phyloP scores from a whole-genome alignment of 2,329 filamentous ascomycete species.

The Penicillium sp. region DNA sequence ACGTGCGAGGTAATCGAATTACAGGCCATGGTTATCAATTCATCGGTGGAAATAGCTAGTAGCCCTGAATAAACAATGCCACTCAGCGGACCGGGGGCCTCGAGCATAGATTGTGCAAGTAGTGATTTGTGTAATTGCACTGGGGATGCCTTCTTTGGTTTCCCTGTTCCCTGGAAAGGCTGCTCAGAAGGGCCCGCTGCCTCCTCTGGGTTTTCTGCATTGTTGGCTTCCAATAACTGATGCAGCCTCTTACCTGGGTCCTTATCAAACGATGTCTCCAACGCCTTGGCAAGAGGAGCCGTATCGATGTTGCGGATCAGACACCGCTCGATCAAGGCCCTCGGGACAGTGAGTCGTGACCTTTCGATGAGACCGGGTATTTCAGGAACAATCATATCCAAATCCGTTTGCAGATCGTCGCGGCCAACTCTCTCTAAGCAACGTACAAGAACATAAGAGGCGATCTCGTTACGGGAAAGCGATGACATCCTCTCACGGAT shows the following conservation, averaged over 20 bases:
- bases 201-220: constrained; percentile 47
- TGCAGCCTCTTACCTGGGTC: constrained; percentile 50
- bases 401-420: constrained; percentile 73
- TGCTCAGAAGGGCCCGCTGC: constrained; percentile 24
- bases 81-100: constrained; percentile 64
- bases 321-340: constrained; percentile 78
- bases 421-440: constrained; percentile 80
- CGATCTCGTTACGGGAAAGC: constrained; percentile 83
- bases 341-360: constrained; percentile 73
- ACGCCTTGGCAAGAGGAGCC: constrained; percentile 51
- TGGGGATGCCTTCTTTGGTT: constrained; percentile 40
- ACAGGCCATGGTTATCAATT: constrained; percentile 62
- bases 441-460: constrained; percentile 79
- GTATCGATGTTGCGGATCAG: constrained; percentile 61
- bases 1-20: constrained; percentile 58
- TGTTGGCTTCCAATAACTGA: constrained; percentile 57
- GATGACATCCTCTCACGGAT: constrained; percentile 76
- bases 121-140: constrained; percentile 75
- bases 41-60: constrained; percentile 54
- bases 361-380: constrained; percentile 70
- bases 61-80: constrained; percentile 72
- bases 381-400: constrained; percentile 68
- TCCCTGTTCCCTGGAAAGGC: background rate
- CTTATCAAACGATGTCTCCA: constrained; percentile 57
- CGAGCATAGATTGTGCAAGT: constrained; percentile 74